Percentiles rank a stretch among this genome's conserved stretches.
Conservation (phyloP, 2,329 filamentous ascomycete species). For the Clarireedia homoeocarpa region DNA sequence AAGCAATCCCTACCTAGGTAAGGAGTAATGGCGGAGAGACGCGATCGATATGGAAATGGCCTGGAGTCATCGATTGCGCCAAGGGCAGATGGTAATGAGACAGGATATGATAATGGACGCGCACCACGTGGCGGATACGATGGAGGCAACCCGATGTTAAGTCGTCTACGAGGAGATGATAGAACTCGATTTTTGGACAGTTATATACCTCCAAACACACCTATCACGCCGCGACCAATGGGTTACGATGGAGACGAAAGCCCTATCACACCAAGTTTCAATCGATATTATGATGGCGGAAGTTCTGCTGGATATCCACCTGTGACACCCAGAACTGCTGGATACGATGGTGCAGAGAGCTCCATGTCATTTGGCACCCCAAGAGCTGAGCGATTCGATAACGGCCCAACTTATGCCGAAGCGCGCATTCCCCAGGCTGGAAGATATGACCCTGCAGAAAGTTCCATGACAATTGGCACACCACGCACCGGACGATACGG, state of each 20-base stretch:
- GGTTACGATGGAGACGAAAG: conserved; percentile 7
- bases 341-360: conserved; percentile 6
- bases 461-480: background rate
- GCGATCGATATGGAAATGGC: conserved; percentile 3
- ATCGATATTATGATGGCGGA: conserved; percentile 1
- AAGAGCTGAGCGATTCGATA: background rate
- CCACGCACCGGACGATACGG: conserved; percentile 6
- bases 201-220: conserved; percentile 8
- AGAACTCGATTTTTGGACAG: background rate
- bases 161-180: background rate
- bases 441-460: conserved; percentile 5
- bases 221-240: conserved; percentile 2
- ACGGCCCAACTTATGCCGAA: background rate
- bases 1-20: conserved; percentile 7
- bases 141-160: background rate
- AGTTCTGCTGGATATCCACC: background rate
- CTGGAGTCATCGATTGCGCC: conserved; percentile 4
- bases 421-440: background rate
- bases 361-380: conserved; percentile 1
- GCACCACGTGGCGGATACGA: background rate
- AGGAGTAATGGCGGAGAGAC: conserved; percentile 7
- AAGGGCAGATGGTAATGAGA: conserved; percentile 1
- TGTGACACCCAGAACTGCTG: conserved; percentile 1
- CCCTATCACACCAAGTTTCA: background rate
- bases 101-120: conserved; percentile 8